Base-by-base conservation (phyloP, 1,284 basidiomycete genomes). In the Gastroboletus turbinatus region DNA sequence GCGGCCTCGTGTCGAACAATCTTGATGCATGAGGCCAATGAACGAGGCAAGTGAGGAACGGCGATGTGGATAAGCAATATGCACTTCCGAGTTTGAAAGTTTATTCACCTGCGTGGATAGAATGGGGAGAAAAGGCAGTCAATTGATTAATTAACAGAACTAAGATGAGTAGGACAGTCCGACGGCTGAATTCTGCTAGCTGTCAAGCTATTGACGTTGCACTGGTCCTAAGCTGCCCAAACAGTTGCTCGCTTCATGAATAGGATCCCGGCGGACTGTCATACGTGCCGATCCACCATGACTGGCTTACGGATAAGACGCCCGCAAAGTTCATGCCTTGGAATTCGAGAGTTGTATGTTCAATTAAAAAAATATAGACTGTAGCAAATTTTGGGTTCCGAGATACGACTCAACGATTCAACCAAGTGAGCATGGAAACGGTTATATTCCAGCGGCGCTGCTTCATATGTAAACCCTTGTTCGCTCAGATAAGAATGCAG, bases 381-480 rank as follows among this genome's bases (percentile, higher is more conserved):
- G 43, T 16, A 23, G 49, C 11, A 50, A 52, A 17, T 42, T 53
- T 54, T 53, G 46, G 39, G 44, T 49, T 51, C 35, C 29, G 46
- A 55, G 42, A 43, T 21, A 52, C 35, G 38, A 55, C 56, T 29
- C 35, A 46, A 53, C 13, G 48, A 60, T 49, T 33, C 46, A 53
- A 51, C 35, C 25, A 51, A 46, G 43, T 45, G 38, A 59, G 42
- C 36, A 54, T 42, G 38, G 30, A 25, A 35, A n/a, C 6, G 17
- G 19, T 44, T 46, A 69, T 47, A 58, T 38, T 40, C 68, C 60
- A 40, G 50, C 60, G 25, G 59, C 62, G 19, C 69, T 71, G 30
- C n/a, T 38, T 16, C 5, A 42, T 2, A 17, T 38, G 53, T 66
- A 29, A 67, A 48, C 29, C 8, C 32, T 30, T 33, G 25, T 44